These are phyloP conservation scores for Dunaliella sp. DNA, from an alignment of 139 green algal genomes.

Conservation along the genomic window DNA sequence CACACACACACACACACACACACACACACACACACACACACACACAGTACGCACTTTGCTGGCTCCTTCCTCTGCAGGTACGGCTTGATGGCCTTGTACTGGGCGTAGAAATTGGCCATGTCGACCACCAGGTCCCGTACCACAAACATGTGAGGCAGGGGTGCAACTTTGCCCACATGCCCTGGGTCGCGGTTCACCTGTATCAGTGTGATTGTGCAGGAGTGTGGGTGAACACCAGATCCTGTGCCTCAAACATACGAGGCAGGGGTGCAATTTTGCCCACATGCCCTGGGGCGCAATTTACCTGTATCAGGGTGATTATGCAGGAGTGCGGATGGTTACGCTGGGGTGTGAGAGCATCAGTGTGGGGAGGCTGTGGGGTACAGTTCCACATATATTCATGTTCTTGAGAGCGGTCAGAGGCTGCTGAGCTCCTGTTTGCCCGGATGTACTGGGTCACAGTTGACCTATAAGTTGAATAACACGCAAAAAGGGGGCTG, in stretches of 20 bases:
- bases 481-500: no score
- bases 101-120: slow-evolving; percentile 99
- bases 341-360: slow-evolving; percentile 88
- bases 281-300: slow-evolving; percentile 38
- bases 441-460: slow-evolving; percentile 37
- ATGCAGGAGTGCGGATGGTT: slow-evolving; percentile 39
- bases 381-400: neutral
- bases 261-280: slow-evolving; percentile 91
- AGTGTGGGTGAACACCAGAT: slow-evolving; percentile 82
- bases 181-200: slow-evolving; percentile 41
- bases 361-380: neutral
- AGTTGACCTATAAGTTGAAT: slow-evolving; percentile 33
- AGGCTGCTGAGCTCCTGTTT: slow-evolving; percentile 49
- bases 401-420: no score
- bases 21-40: no score
- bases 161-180: slow-evolving; percentile 78
- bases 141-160: slow-evolving; percentile 99
- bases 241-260: slow-evolving; percentile 98
- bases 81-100: slow-evolving; percentile 99
- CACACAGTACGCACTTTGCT: no score
- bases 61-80: slow-evolving; percentile 84
- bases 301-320: slow-evolving; percentile 31
- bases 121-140: slow-evolving; percentile 98
- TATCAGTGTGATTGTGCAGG: neutral
- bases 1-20: no score